Evolutionary conservation across 345 rosid species (phyloP), one percentile per base, ranked within the genome.

Genomic region (Salix koriyanagi): DNA sequence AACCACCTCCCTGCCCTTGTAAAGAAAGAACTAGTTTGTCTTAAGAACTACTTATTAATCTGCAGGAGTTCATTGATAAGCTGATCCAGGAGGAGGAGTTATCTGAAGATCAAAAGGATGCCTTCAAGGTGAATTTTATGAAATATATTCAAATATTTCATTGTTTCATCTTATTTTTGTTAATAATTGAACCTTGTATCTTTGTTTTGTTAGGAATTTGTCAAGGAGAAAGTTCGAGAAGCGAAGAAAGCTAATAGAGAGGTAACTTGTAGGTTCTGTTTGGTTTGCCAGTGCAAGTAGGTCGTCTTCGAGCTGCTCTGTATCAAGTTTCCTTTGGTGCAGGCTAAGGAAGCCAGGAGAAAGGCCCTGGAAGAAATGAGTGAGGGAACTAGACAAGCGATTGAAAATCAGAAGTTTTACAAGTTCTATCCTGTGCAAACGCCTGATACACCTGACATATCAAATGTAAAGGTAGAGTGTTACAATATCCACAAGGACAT

Each of bases 291-390:
- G 72, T 9, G 3, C 8, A 19, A 36, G 42, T 34, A 39, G 18
- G 23, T 25, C 19, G 9, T 62, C 15, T 34, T 46, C 10, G 50
- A 60, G n/a, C 8, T 7, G 42, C 39, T 64, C 64, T 23, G 12
- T 23, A 70, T 23, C 28, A 44, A 61, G 60, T 72, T 82, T 73
- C 23, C 28, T 75, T 76, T 46, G 67, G 18, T 75, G 72, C 70
- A 94, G 98, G 99, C 96, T 36, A 96, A 82, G 85, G 97, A 94
- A 71, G 93, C 98, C 60, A 88, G 98, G 72, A 91, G 69, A 84
- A 96, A 83, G 70, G 91, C 94, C 30, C 78, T 88, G 66, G 94
- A 88, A 80, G 97, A 90, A 78, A 87, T 96, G 97, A 96, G 89
- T 18, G 97, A 85, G 81, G 98, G 91, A 30, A 85, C 87, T 7